These are phyloP conservation scores for Ogataea neopini DNA, from an alignment of 805 yeast genomes.

Conservation along the genomic window DNA sequence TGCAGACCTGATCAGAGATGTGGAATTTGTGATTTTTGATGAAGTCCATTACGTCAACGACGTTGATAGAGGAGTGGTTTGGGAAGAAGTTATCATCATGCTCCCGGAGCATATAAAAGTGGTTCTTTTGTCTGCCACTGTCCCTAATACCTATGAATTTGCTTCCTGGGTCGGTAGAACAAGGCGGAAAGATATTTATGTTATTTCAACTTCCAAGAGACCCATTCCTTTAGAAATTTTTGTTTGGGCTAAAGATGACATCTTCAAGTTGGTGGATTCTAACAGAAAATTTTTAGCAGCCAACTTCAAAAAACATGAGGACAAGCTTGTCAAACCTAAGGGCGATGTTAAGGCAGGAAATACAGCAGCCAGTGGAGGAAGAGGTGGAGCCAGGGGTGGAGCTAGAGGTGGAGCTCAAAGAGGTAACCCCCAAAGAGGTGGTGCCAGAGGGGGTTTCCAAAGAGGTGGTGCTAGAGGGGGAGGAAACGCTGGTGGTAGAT, in stretches of 20 bases:
- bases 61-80: slow-evolving; percentile 95
- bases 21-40: slow-evolving; percentile 95
- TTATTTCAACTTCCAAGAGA: slow-evolving; percentile 92
- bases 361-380: slow-evolving; percentile 42
- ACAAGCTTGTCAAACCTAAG: slow-evolving; percentile 47
- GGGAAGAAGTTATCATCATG: slow-evolving; percentile 99
- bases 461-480: slow-evolving; percentile 26
- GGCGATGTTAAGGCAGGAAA: slow-evolving; percentile 24
- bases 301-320: slow-evolving; percentile 64
- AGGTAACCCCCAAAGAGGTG: slow-evolving; percentile 20
- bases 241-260: slow-evolving; percentile 76
- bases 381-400: slow-evolving; percentile 36
- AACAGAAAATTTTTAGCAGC: slow-evolving; percentile 65
- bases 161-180: slow-evolving; percentile 99
- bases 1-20: slow-evolving; percentile 94
- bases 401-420: slow-evolving; percentile 35
- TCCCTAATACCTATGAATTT: slow-evolving; percentile 96
- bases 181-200: slow-evolving; percentile 92
- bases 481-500: slow-evolving; percentile 29
- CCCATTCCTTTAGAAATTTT: slow-evolving; percentile 93
- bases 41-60: slow-evolving; percentile 98
- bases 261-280: slow-evolving; percentile 73
- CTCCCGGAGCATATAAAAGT: slow-evolving; percentile 94
- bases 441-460: slow-evolving; percentile 27
- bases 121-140: slow-evolving; percentile 91